Percentiles rank a stretch among this genome's conserved stretches.
phyloP scores from a whole-genome alignment of 768 basidiomycete species.

The Omphalotus guepiniiformis region DNA sequence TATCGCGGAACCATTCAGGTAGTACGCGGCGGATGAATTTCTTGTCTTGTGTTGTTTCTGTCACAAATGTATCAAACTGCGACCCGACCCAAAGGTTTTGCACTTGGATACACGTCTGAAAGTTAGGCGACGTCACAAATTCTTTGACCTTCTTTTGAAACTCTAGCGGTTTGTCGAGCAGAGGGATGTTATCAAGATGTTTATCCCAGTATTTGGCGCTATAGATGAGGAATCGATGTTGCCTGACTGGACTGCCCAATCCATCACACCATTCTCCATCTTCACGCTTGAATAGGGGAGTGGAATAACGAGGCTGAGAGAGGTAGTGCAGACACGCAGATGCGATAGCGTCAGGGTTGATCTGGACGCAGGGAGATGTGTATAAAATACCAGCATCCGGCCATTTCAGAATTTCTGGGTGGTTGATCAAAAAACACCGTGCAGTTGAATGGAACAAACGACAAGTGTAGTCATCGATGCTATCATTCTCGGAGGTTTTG shows the following conservation, averaged over 20 bases:
- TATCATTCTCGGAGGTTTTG: conserved; percentile 5
- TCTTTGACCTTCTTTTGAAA: conserved; percentile 12
- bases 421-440: conserved; percentile 18
- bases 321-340: conserved; percentile 25
- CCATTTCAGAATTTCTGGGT: conserved; percentile 14
- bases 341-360: conserved; percentile 15
- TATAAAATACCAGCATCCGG: neutral
- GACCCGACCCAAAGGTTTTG: conserved; percentile 27
- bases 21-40: conserved; percentile 15
- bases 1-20: conserved; percentile 22
- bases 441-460: conserved; percentile 25
- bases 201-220: conserved; percentile 30
- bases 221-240: conserved; percentile 24
- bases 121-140: conserved; percentile 25
- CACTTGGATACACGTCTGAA: conserved; percentile 26
- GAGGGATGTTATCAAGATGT: conserved; percentile 19
- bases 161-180: neutral
- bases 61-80: conserved; percentile 20
- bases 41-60: neutral
- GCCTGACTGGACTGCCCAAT: conserved; percentile 15
- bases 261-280: conserved; percentile 19
- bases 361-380: conserved; percentile 2
- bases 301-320: conserved; percentile 15
- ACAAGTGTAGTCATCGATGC: conserved; percentile 15
- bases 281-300: conserved; percentile 13